Conservation (phyloP, 768 basidiomycete species). For the Clathrus columnatus region DNA sequence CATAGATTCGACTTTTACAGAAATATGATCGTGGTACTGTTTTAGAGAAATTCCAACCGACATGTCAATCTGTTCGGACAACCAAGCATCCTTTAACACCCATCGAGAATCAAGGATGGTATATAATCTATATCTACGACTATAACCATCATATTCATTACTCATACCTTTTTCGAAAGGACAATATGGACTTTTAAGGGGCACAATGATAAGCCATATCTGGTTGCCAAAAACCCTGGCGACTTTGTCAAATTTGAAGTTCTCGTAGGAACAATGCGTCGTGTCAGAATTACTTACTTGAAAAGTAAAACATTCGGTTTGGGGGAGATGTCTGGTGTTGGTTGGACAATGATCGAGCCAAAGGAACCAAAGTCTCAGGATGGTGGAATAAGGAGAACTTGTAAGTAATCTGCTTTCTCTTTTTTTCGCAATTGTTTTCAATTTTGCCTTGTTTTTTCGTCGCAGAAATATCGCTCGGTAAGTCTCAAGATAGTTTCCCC, state of each 20-base stretch:
- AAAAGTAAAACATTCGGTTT: slow-evolving; percentile 6
- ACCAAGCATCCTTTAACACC: slow-evolving; percentile 2
- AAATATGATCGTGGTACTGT: not conserved
- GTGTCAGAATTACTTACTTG: slow-evolving; percentile 4
- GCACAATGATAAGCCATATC: slow-evolving; percentile 6
- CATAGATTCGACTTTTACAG: not conserved
- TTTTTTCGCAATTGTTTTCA: not conserved
- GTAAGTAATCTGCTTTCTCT: not conserved
- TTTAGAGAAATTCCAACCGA: not conserved
- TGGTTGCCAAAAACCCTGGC: not conserved
- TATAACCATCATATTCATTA: not conserved
- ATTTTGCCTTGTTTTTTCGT: not conserved
- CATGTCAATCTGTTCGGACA: not conserved
- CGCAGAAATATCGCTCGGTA: not conserved
- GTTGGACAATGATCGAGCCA: slow-evolving; percentile 8
- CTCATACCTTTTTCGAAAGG: not conserved
- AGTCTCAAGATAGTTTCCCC: not conserved
- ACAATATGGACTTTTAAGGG: not conserved
- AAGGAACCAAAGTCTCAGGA: not conserved
- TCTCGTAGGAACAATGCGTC: not conserved
- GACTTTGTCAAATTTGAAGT: slow-evolving; percentile 4
- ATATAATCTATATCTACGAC: not conserved
- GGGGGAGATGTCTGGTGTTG: slow-evolving; percentile 8
- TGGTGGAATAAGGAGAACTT: slow-evolving; percentile 5
- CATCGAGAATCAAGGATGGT: slow-evolving; percentile 2